Evolutionary conservation across 768 basidiomycete species (phyloP).

Genomic region (Lentinula guzmanii): DNA sequence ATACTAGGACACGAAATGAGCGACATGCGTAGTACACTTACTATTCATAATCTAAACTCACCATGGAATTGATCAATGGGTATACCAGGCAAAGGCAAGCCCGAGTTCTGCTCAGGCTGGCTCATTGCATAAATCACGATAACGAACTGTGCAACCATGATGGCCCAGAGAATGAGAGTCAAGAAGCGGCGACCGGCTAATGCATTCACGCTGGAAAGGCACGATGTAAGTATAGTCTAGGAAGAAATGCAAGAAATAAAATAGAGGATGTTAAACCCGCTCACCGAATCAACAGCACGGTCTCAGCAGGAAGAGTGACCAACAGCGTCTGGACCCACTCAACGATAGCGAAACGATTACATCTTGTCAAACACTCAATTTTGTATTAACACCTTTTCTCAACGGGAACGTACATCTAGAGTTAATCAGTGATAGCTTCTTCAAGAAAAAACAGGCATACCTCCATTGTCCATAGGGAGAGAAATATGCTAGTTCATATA

Average conservation of each 20-base stretch:
- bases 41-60: background rate
- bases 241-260: background rate
- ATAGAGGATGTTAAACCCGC: background rate
- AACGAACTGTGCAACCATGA: constrained; percentile 16
- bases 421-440: background rate
- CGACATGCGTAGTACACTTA: background rate
- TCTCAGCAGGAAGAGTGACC: constrained; percentile 20
- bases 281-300: constrained; percentile 20
- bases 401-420: constrained; percentile 11
- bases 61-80: constrained; percentile 6
- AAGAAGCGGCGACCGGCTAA: constrained; percentile 13
- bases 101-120: constrained; percentile 14
- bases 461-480: constrained; percentile 18
- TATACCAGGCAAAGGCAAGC: constrained; percentile 2
- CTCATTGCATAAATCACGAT: constrained; percentile 23
- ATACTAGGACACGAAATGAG: background rate
- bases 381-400: background rate
- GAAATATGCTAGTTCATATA: constrained; percentile 15
- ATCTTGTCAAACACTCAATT: constrained; percentile 10
- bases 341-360: constrained; percentile 22
- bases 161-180: constrained; percentile 11
- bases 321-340: constrained; percentile 23
- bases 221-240: too few relatives aligned
- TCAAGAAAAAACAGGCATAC: constrained; percentile 5
- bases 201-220: constrained; percentile 13